Evolutionary conservation across 495 filamentous ascomycete species (phyloP).

Genomic region (Geopyxis carbonaria): DNA sequence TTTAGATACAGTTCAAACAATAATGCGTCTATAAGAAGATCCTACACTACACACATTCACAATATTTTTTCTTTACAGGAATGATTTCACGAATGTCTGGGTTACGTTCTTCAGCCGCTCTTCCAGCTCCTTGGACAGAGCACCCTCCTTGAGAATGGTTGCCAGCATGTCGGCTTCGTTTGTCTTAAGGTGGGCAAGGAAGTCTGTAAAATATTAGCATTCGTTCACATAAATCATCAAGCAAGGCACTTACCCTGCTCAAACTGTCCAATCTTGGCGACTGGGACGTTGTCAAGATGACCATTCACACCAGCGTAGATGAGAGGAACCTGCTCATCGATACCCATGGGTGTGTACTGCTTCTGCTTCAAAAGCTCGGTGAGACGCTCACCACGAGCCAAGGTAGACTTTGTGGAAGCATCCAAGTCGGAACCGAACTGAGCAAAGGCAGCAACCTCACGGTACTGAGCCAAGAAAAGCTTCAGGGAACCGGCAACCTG

Average conservation of each 20-base stretch:
- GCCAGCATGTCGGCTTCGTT: constrained; percentile 70
- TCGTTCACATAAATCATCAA: background rate
- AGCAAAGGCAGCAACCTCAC: constrained; percentile 98
- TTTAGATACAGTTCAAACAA: constrained; percentile 9
- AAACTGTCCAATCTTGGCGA: constrained; percentile 73
- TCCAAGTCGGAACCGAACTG: constrained; percentile 99
- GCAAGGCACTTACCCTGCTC: constrained; percentile 35
- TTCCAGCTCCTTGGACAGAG: constrained; percentile 90
- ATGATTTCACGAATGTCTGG: constrained; percentile 66
- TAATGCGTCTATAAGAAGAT: constrained; percentile 10
- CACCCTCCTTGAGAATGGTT: constrained; percentile 89
- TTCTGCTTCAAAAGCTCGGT: constrained; percentile 53
- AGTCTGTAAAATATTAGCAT: constrained; percentile 35
- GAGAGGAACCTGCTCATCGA: constrained; percentile 98
- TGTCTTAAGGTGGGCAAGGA: constrained; percentile 76
- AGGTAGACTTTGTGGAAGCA: constrained; percentile 96
- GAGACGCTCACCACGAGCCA: constrained; percentile 96
- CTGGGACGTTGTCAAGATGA: constrained; percentile 71
- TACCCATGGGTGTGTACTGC: constrained; percentile 98
- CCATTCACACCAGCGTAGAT: constrained; percentile 99
- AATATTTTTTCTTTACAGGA: constrained; percentile 21
- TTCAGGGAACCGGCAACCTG: constrained; percentile 99
- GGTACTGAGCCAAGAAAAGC: constrained; percentile 99
- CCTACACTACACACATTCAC: constrained; percentile 7
- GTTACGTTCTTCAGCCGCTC: constrained; percentile 66